Percentiles rank a stretch among this genome's conserved stretches.
These are phyloP conservation scores for Colletotrichum costaricense DNA, from an alignment of 2,329 filamentous ascomycete species.

Conservation along the genomic window DNA sequence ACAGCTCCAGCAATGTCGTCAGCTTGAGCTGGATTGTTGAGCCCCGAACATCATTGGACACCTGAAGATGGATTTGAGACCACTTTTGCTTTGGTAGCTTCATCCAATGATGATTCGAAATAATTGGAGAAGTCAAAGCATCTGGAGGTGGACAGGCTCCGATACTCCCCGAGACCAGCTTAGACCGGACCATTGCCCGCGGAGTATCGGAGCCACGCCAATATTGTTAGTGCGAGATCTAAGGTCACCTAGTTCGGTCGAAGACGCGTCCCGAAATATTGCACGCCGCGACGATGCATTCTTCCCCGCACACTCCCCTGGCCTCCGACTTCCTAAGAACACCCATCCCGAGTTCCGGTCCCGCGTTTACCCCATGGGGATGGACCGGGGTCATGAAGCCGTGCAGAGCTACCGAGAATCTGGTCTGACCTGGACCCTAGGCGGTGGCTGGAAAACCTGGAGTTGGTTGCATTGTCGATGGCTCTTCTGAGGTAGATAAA, in stretches of 20 bases:
- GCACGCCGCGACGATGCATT: neutral
- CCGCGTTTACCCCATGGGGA: conserved; percentile 9
- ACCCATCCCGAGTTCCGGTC: conserved; percentile 2
- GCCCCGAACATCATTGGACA: conserved; percentile 4
- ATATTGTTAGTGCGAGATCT: neutral
- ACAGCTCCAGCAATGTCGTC: conserved; percentile 2
- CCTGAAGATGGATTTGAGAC: conserved; percentile 3
- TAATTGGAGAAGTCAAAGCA: neutral
- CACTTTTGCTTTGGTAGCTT: neutral
- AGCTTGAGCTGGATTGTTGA: neutral
- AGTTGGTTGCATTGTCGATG: neutral
- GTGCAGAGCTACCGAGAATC: neutral
- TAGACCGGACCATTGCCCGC: neutral
- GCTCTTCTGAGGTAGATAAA: neutral
- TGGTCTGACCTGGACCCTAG: neutral
- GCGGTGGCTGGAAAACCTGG: neutral
- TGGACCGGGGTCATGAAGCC: neutral
- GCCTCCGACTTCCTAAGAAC: conserved; percentile 1
- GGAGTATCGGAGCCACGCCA: neutral
- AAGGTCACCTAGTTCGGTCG: no score
- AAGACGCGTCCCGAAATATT: neutral
- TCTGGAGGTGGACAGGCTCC: neutral
- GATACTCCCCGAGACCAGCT: conserved; percentile 10
- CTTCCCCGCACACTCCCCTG: neutral
- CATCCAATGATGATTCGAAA: conserved; percentile 18